Evolutionary conservation across 768 basidiomycete genomes (phyloP).

Genomic region (Fomitopsis serialis): DNA sequence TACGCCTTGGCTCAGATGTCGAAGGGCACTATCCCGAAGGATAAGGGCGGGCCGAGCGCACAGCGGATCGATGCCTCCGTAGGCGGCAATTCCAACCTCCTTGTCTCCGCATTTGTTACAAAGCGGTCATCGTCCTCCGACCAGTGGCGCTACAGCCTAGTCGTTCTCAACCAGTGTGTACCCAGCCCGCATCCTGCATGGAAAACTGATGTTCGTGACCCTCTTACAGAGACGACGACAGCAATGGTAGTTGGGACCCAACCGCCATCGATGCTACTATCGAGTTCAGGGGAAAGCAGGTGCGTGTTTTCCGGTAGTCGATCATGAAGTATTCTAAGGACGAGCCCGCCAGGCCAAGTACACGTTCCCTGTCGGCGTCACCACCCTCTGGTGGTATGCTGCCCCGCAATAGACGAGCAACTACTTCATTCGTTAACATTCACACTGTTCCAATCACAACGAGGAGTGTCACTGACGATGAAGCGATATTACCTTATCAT

Average conservation of each 20-base stretch:
- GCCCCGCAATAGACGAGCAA: too few relatives aligned
- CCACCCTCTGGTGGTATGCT: slow-evolving; percentile 48
- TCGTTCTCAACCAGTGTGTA: slow-evolving; percentile 60
- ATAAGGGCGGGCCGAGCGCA: slow-evolving; percentile 61
- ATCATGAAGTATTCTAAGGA: neutral
- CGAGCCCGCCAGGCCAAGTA: slow-evolving; percentile 44
- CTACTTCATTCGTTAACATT: too few relatives aligned
- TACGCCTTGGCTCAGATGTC: slow-evolving; percentile 72
- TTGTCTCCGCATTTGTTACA: slow-evolving; percentile 64
- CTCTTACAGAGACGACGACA: slow-evolving; percentile 38
- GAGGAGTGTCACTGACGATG: too few relatives aligned
- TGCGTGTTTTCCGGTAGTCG: slow-evolving; percentile 23
- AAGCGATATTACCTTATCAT: too few relatives aligned
- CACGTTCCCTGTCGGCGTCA: slow-evolving; percentile 76
- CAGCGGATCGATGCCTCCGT: slow-evolving; percentile 62
- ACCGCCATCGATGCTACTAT: slow-evolving; percentile 52
- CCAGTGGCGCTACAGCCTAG: slow-evolving; percentile 62
- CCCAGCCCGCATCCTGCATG: neutral
- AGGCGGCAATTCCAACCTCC: slow-evolving; percentile 45
- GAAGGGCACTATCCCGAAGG: slow-evolving; percentile 67
- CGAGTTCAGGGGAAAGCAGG: slow-evolving; percentile 59
- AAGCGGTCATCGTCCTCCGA: slow-evolving; percentile 46
- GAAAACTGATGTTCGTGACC: neutral
- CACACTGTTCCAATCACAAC: too few relatives aligned
- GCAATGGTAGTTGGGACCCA: slow-evolving; percentile 47